Base-by-base conservation (phyloP, 139 green algal species). In the Zygnema circumcarinatum region DNA sequence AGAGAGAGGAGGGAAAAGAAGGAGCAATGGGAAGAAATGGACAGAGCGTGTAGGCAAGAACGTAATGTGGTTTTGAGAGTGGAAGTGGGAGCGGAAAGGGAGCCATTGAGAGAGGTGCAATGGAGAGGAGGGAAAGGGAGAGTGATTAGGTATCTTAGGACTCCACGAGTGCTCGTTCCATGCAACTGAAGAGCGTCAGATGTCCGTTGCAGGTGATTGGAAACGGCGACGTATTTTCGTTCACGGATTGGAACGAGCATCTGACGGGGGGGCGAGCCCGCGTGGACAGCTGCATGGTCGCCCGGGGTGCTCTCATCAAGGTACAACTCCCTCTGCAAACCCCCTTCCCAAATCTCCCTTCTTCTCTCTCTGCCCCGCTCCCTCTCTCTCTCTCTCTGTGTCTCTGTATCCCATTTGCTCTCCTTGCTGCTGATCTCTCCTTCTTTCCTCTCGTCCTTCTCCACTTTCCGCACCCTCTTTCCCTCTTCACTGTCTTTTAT, bases 251-350 rank as follows among this genome's bases (percentile, higher is more conserved):
- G 92, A 87, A 95, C 7, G 79, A 72, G 31, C 72, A 88, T 83
- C 83, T 90, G 79, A 74, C 29, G 3, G 42, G 42, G 40, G 41
- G 21, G 40, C 31, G 76, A 68, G 38, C 81, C 29, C 38, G 21
- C 22, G 56, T 98, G 38, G 92, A 92, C 2, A 96, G 94, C 2
- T 94, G 89, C 87, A 98, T 98, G 96, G 89, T 99, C 1, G 97
- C 94, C 0, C 82, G 97, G 0, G 97, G 94, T 1, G 97, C 96
- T n/a, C 93, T 99, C 0, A 95, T 99, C 90, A 99, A 99, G 47
- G 84, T 89, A 38, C 41, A 54, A 36, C 7, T 1, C 1, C 16
- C 38, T 73, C 38, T 68, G 33, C 38, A 52, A 29, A 29, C 7
- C 35, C 35, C 7, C 16, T 25, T 11, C 69, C 11, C 16, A 21